Evolutionary conservation across 129 eudicot species (phyloP).

Genomic region (Solidago caesia): DNA sequence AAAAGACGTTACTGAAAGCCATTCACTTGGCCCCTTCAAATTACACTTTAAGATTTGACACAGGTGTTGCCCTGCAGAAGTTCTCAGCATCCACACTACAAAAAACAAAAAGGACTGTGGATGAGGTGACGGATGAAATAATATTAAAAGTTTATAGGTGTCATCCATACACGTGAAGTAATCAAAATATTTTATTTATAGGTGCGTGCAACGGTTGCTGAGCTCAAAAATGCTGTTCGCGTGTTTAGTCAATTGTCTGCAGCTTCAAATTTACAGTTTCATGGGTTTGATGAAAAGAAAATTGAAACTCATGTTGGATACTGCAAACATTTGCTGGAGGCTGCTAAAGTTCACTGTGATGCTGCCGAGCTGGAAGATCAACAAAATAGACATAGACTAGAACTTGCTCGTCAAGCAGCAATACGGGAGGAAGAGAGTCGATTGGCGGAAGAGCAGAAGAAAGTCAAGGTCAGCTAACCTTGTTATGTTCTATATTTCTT

Average conservation of each 20-base stretch:
- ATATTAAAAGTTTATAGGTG: background rate
- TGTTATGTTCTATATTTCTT: background rate
- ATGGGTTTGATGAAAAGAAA: constrained; percentile 97
- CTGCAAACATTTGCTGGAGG: constrained; percentile 89
- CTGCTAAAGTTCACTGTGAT: constrained; percentile 84
- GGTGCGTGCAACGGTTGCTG: constrained; percentile 91
- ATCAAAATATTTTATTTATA: constrained; percentile 10
- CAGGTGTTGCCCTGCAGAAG: constrained; percentile 87
- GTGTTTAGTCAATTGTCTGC: constrained; percentile 78
- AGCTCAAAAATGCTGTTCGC: constrained; percentile 87
- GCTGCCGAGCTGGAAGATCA: constrained; percentile 90
- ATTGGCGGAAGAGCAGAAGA: constrained; percentile 83
- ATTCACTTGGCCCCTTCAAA: constrained; percentile 96
- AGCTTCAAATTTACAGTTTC: constrained; percentile 71
- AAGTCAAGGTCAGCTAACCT: constrained; percentile 53
- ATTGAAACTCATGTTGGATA: constrained; percentile 92
- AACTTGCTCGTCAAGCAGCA: constrained; percentile 82
- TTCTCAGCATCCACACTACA: constrained; percentile 92
- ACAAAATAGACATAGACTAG: constrained; percentile 65
- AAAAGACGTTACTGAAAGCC: constrained; percentile 83
- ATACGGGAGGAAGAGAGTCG: constrained; percentile 84
- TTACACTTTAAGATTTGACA: constrained; percentile 82
- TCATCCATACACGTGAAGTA: background rate
- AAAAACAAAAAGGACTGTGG: constrained; percentile 78
- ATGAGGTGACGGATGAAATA: constrained; percentile 57